A percentile compares a stretch with the other conserved stretches of the same genome.
Conservation (phyloP, 495 filamentous ascomycete genomes). For the Hypoxylon perforatum region DNA sequence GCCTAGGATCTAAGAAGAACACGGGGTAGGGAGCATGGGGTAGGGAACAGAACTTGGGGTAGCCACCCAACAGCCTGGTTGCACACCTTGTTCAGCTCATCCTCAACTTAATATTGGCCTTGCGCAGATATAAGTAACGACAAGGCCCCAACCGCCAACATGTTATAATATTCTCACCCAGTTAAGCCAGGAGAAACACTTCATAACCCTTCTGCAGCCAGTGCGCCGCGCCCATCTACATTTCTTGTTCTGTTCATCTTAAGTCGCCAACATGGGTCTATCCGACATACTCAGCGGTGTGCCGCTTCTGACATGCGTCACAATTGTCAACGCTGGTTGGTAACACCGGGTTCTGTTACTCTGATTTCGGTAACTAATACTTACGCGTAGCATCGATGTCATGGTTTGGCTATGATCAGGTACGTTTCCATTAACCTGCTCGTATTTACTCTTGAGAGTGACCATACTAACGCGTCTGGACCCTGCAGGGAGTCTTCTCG, state of each 20-base stretch:
- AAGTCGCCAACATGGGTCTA: background rate
- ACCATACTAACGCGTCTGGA: too few species aligned
- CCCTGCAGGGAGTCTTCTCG: conserved; percentile 55
- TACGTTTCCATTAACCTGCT: conserved; percentile 2
- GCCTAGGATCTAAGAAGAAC: background rate
- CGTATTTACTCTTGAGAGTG: too few species aligned
- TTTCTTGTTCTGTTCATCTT: too few species aligned
- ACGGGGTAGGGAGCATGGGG: too few species aligned
- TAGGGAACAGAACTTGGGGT: too few species aligned
- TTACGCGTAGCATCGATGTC: background rate
- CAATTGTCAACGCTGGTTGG: background rate
- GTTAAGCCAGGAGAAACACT: background rate
- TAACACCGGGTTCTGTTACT: background rate
- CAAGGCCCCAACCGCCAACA: background rate
- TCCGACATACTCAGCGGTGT: background rate
- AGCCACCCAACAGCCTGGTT: background rate
- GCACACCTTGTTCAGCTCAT: background rate
- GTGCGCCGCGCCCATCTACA: too few species aligned
- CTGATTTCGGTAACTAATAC: background rate
- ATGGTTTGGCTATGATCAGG: conserved; percentile 44
- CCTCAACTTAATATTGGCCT: background rate
- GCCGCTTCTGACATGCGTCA: background rate
- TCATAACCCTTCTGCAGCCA: too few species aligned
- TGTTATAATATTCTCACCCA: background rate
- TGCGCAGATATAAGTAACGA: background rate